phyloP scores from a whole-genome alignment of 2,329 filamentous ascomycete genomes.

The Cladophialophora yegresii region DNA sequence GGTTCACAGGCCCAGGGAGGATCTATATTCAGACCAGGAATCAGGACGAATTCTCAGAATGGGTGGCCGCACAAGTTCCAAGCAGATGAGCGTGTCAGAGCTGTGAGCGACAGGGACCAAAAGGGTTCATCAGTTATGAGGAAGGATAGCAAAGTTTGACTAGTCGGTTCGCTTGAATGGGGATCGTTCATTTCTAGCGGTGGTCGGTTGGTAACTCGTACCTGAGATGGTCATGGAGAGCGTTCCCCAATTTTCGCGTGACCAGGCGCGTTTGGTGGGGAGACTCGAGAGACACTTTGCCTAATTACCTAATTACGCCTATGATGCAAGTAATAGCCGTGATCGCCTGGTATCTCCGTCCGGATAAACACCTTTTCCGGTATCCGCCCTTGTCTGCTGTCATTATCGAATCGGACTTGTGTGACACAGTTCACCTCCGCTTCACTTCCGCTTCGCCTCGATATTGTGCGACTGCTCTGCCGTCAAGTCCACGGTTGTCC shows the following conservation, averaged over 20 bases:
- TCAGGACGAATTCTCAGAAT: constrained; percentile 26
- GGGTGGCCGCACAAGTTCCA: constrained; percentile 10
- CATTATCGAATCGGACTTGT: not conserved
- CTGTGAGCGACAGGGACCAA: not conserved
- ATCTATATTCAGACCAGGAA: constrained; percentile 34
- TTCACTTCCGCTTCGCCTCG: not conserved
- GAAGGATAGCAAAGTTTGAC: not conserved
- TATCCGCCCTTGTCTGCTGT: not conserved
- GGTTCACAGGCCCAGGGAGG: constrained; percentile 31
- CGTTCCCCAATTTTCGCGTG: not conserved
- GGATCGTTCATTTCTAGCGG: not conserved
- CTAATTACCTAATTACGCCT: too few relatives aligned
- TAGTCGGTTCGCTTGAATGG: not conserved
- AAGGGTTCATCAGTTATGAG: not conserved
- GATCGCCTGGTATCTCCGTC: too few relatives aligned
- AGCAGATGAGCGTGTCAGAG: not conserved
- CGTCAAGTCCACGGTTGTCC: not conserved
- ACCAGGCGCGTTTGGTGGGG: not conserved
- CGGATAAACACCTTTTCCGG: not conserved
- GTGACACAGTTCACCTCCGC: not conserved
- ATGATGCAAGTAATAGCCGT: not conserved
- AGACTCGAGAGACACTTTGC: not conserved
- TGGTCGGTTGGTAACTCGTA: not conserved
- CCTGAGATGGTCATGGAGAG: not conserved
- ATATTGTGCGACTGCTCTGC: not conserved